Base-by-base conservation (phyloP, 2,329 filamentous ascomycete species). In the Trichoderma atroviride region DNA sequence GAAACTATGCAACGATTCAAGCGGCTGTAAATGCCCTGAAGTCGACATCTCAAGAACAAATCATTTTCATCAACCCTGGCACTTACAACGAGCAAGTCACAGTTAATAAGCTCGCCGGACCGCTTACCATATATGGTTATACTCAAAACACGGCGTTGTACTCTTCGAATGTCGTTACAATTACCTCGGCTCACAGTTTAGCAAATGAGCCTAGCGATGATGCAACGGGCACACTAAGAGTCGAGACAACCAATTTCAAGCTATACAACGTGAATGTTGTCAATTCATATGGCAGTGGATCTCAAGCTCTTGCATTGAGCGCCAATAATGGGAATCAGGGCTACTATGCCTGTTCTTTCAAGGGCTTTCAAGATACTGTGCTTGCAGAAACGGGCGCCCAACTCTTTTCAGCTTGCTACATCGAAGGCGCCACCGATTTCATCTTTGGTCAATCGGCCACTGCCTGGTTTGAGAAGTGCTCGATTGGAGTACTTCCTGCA, bases 391-490 rank as follows among this genome's bases (percentile, higher is more conserved):
- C 59, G 0, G 43, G 59, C n/a, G 43, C 59, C 14, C 59, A 62
- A n/a, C 43, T 62, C 29, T 62, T 35, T 52, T 62, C 29, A 3
- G 29, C 29, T 24, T 62, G 43, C 59, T 62, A 62, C 59, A 56
- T 64, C 22, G 33, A 56, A 56, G 61, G 43, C 22, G 47, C 50
- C 9, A 37, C 61, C 4, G 61, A 56, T 24, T 43, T 55, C 29
- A 55, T 55, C 24, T 56, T 56, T 31, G 52, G 33, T 13, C 35
- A 64, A 35, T 35, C 31, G 27, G 47, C 47, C 22, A 52, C 22
- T 14, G 61, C 61, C 11, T 37, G 24, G 24, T 64, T 53, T 10
- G 31, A 64, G 22, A 55, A 56, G 19, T 65, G 52, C 62, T 43
- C 52, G 9, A 65, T 65, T 43, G 52, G 35, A 19, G 33, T 43